These are phyloP conservation scores for Saturnispora galanensis DNA, from an alignment of 805 yeast species.

Conservation along the genomic window DNA sequence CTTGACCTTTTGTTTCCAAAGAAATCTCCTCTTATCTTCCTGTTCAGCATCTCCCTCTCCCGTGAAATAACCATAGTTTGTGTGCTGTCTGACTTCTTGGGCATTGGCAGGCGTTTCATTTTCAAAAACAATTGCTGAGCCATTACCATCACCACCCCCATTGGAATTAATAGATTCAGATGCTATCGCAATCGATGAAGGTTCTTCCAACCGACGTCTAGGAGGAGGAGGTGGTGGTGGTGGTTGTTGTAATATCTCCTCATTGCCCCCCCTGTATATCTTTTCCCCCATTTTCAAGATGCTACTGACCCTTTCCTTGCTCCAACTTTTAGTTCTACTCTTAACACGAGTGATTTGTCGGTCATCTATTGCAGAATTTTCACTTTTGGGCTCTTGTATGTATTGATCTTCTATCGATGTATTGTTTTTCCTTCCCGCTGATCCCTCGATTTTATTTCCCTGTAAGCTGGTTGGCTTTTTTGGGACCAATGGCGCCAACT, in stretches of 20 bases:
- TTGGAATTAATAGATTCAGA: too few relatives aligned
- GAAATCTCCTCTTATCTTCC: slow-evolving; percentile 39
- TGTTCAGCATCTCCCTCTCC: background rate
- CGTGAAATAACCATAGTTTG: background rate
- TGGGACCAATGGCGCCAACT: slow-evolving; percentile 35
- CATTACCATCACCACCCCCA: too few relatives aligned
- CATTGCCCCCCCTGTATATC: background rate
- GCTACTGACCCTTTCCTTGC: slow-evolving; percentile 3
- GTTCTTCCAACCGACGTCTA: background rate
- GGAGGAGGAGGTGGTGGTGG: slow-evolving; percentile 1
- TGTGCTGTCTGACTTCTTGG: too few relatives aligned
- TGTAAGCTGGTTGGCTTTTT: slow-evolving; percentile 33
- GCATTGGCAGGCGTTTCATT: too few relatives aligned
- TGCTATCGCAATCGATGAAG: too few relatives aligned
- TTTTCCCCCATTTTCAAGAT: slow-evolving; percentile 4
- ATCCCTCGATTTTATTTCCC: slow-evolving; percentile 3
- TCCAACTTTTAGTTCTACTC: slow-evolving; percentile 2
- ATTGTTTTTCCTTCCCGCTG: background rate
- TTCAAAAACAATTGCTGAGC: too few relatives aligned
- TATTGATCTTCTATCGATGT: background rate
- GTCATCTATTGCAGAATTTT: background rate
- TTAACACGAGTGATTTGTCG: background rate
- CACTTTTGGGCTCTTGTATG: background rate
- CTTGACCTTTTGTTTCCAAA: slow-evolving; percentile 48
- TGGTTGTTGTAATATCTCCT: background rate